Conservation (phyloP, 495 filamentous ascomycete genomes). For the Aspergillus carlsbadensis region DNA sequence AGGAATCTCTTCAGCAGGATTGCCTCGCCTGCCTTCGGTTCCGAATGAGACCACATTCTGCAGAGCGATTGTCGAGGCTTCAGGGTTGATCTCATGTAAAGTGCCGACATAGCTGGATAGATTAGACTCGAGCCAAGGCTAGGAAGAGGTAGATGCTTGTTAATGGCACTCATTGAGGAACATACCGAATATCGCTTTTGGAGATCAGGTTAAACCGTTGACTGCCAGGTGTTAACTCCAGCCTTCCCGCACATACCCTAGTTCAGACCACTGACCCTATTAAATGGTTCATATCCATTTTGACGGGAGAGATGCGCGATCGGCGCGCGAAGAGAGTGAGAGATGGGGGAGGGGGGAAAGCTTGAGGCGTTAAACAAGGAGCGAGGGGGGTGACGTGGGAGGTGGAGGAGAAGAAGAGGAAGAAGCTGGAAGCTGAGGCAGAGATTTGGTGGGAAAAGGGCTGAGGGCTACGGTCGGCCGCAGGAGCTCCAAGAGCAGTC, state of each 20-base stretch:
- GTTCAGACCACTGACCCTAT: constrained; percentile 48
- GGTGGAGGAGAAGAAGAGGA: constrained; percentile 3
- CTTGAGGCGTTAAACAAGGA: constrained; percentile 4
- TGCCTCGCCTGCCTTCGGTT: constrained; percentile 82
- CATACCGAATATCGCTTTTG: constrained; percentile 93
- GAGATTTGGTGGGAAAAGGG: constrained; percentile 36
- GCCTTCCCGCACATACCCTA: constrained; percentile 41
- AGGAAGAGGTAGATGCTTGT: neutral
- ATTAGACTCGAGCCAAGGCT: constrained; percentile 23
- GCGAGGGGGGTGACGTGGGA: constrained; percentile 23
- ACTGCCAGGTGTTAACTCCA: constrained; percentile 49
- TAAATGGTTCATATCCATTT: constrained; percentile 55
- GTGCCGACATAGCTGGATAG: constrained; percentile 82
- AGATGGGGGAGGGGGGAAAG: constrained; percentile 14
- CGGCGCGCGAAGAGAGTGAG: constrained; percentile 20
- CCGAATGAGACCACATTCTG: constrained; percentile 92
- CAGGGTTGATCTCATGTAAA: constrained; percentile 96
- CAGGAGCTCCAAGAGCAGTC: constrained; percentile 40
- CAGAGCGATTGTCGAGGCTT: constrained; percentile 91
- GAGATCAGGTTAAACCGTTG: constrained; percentile 74
- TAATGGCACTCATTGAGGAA: neutral
- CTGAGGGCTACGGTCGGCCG: constrained; percentile 38
- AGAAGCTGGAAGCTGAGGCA: constrained; percentile 11
- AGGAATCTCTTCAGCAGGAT: constrained; percentile 75
- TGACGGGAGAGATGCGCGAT: constrained; percentile 40